Evolutionary conservation across 2,329 filamentous ascomycete species (phyloP).

Genomic region (Tolypocladium tropicale): DNA sequence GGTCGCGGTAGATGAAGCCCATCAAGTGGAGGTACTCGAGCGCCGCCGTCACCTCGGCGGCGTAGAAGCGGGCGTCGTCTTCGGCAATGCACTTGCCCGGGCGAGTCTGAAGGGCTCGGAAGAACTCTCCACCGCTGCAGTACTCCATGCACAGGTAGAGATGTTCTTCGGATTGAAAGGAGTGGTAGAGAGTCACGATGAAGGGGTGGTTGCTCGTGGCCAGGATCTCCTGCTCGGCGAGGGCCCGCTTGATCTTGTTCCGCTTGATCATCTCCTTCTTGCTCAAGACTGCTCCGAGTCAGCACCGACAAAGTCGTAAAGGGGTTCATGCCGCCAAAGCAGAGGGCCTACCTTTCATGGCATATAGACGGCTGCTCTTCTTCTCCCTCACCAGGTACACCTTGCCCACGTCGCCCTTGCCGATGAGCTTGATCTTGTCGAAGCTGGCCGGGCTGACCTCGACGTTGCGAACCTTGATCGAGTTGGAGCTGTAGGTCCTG

Average conservation of each 20-base stretch:
- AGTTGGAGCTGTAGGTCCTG: constrained; percentile 96
- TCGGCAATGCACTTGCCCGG: constrained; percentile 96
- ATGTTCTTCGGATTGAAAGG: constrained; percentile 97
- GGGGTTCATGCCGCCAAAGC: background rate
- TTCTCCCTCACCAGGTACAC: constrained; percentile 97
- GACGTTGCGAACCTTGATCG: constrained; percentile 95
- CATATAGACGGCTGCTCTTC: constrained; percentile 90
- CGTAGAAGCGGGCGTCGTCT: constrained; percentile 94
- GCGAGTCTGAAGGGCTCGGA: constrained; percentile 87
- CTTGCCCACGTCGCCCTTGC: constrained; percentile 97
- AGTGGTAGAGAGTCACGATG: constrained; percentile 97
- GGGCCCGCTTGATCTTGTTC: constrained; percentile 97
- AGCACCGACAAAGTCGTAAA: background rate
- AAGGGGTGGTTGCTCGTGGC: constrained; percentile 98
- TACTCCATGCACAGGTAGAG: constrained; percentile 99
- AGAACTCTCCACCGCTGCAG: constrained; percentile 97
- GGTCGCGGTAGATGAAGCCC: constrained; percentile 97
- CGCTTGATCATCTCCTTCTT: constrained; percentile 99
- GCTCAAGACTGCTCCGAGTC: constrained; percentile 63
- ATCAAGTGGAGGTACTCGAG: constrained; percentile 95
- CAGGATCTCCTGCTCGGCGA: constrained; percentile 95
- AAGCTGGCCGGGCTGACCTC: constrained; percentile 94
- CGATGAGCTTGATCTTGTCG: constrained; percentile 99
- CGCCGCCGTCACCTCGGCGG: constrained; percentile 92
- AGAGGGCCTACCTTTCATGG: constrained; percentile 77